Evolutionary conservation across 495 filamentous ascomycete species (phyloP), one percentile per base, ranked within the genome.

Genomic region (Penicillium coffeae): DNA sequence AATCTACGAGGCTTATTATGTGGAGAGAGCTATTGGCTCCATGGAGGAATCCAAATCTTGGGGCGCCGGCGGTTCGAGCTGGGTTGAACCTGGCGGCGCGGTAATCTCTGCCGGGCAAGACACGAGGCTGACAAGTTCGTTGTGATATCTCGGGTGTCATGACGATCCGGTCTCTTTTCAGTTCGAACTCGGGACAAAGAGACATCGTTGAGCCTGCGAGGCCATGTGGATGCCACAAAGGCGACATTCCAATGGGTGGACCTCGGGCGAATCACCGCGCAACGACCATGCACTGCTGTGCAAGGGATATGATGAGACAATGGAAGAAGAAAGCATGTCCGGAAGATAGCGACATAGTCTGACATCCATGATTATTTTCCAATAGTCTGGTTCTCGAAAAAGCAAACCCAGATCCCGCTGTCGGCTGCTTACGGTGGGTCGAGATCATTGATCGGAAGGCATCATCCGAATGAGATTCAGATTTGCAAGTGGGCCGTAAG

Each of bases 271-370:
- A 45, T 45, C 42, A 35, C 42, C 50, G 55, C 45, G 51, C 48
- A 45, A 40, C 37, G 30, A 33, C 58, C 51, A 58, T 61, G 58
- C 42, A 33, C 2, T 18, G n/a, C 25, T 8, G 34, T 40, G 54
- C 51, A 61, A 58, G 58, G 58, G 50, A 39, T 49, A 38, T 54
- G 42, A 45, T 10, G 25, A 30, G 25, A 30, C 25, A 30, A 30
- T 30, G 25, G 25, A 30, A 30, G 5, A 10, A 30, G 25, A 30
- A 30, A 30, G 25, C 5, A 30, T 30, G n/a, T n/a, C n/a, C n/a
- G n/a, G 25, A 30, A 30, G 5, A 4, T 30, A 30, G 25, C 4
- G 10, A 30, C 10, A 30, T 30, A 10, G 10, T 10, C 25, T 5
- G 25, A 5, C 10, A 10, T 10, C 25, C 10, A 10, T 30, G 5